Base-by-base conservation (phyloP, 176 grass and related monocot genomes). In the Musa itinerans region DNA sequence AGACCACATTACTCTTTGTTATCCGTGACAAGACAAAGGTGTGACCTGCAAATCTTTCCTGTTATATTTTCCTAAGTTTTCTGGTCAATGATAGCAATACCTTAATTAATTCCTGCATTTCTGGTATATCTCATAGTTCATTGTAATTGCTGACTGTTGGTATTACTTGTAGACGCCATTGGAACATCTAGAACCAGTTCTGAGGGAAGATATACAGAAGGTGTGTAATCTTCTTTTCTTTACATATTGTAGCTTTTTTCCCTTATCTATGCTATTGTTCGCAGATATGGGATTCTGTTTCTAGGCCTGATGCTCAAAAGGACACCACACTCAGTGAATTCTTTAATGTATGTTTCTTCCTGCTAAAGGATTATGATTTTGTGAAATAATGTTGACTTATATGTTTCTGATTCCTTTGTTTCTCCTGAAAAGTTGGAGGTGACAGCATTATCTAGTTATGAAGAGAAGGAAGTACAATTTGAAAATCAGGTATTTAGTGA, bases 191-290 rank as follows among this genome's bases (percentile, higher is more conserved):
- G 66, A 76, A 12, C 82, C 87, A 74, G 84, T 87, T 65, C 79
- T 98, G 58, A 87, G 85, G 77, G 94, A 98, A 56, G 94, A 98
- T 82, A 87, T 98, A 34, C 80, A 91, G 69, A 93, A 93, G 86
- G 94, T 10, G 55, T 8, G 10, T 82, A 50, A 1, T 29, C 1
- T 29, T 11, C 17, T 74, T 68, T 58, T 48, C 23, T 73, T 70
- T 80, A 68, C 83, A 61, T 65, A 10, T 29, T 24, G 81, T 56
- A 53, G 24, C 12, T 69, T 57, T 86, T 87, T 61, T 74, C 23
- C 23, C n/a, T 74, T 57, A 12, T 53, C 49, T 23, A 53, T 22
- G 2, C 24, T 83, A n/a, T 77, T 72, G 50, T 71, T 81, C 59
- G 63, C 74, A 93, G 94, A 98, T 98, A 83, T 98, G 94, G 90